These are phyloP conservation scores for Entonaema liquescens DNA, from an alignment of 495 filamentous ascomycete species.

Conservation along the genomic window DNA sequence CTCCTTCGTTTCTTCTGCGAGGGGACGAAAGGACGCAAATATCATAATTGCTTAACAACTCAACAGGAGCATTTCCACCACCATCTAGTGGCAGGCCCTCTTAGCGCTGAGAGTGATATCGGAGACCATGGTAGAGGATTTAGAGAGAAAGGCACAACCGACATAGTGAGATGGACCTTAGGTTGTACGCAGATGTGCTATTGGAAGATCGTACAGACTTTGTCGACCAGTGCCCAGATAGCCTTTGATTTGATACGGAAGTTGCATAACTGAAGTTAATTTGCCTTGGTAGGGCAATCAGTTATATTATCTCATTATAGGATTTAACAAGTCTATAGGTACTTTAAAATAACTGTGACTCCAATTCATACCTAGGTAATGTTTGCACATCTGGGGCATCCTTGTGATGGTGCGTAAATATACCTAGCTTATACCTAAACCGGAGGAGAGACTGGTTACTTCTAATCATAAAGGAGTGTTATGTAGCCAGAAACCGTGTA, in stretches of 20 bases:
- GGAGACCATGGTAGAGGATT: not conserved
- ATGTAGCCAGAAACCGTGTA: too few species aligned
- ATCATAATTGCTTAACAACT: constrained; percentile 43
- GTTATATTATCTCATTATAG: too few species aligned
- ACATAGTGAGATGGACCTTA: not conserved
- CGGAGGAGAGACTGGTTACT: too few species aligned
- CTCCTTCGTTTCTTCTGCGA: constrained; percentile 43
- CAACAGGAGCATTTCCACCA: constrained; percentile 44
- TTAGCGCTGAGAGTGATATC: not conserved
- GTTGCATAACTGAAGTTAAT: too few species aligned
- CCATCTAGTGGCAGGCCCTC: constrained; percentile 22
- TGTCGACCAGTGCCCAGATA: constrained; percentile 43
- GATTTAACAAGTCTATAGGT: too few species aligned
- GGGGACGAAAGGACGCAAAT: constrained; percentile 26
- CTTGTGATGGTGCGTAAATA: too few species aligned
- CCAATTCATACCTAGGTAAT: too few species aligned
- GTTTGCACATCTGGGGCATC: too few species aligned
- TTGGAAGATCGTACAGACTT: constrained; percentile 38
- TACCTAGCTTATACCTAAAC: too few species aligned
- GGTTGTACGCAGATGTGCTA: constrained; percentile 24
- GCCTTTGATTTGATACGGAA: not conserved
- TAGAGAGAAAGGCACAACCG: not conserved
- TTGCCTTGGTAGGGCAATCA: too few species aligned
- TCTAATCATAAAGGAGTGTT: too few species aligned
- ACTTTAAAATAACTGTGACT: too few species aligned